Evolutionary conservation across 2,329 filamentous ascomycete genomes (phyloP), one percentile per base, ranked within the genome.

Genomic region (Blumeria hordei): DNA sequence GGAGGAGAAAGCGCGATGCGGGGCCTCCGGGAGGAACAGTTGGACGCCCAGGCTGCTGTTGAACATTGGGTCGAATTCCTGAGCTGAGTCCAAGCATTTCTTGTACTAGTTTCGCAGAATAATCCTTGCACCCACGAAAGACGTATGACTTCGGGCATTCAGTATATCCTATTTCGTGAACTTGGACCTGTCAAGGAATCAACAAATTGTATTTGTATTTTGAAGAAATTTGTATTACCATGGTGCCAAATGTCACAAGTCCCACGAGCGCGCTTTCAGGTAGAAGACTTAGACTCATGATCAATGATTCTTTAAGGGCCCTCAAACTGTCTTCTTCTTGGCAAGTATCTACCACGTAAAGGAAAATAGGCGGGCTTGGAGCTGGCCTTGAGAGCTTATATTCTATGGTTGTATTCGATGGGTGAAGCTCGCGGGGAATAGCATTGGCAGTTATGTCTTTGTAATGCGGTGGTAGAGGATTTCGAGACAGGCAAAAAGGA

Each of bases 141-240:
- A 98, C 92, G 64, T 95, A 98, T 6, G 90, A 95, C 70, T 96
- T 98, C 60, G 92, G 87, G 69, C 92, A 98, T 69, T 96, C 92
- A 55, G 85, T 88, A 67, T 98, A 98, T 55, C 92, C 92, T 61
- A 98, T 86, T 70, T 98, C 92, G 67, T 98, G 92, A 16, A 98
- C 87, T 77, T 95, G 88, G 35, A 87, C 80, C 84, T 88, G 61
- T 32, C 36, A 32, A 41, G n/a, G 32, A 6, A 47, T 55, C 18
- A 55, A 35, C 33, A 49, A 36, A 35, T 39, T 39, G 32, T 6
- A 36, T 37, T 18, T n/a, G 36, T 36, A 50, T 39, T 21, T 14
- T 14, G n/a, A 11, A 28, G 41, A 49, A 8, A 28, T 28, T 5
- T 28, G 12, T 54, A 71, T 57, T 74, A 86, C 85, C 87, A 94